A percentile compares a stretch with the other conserved stretches of the same genome.
These are phyloP conservation scores for Mycena capillaripes DNA, from an alignment of 768 basidiomycete species.

Conservation along the genomic window DNA sequence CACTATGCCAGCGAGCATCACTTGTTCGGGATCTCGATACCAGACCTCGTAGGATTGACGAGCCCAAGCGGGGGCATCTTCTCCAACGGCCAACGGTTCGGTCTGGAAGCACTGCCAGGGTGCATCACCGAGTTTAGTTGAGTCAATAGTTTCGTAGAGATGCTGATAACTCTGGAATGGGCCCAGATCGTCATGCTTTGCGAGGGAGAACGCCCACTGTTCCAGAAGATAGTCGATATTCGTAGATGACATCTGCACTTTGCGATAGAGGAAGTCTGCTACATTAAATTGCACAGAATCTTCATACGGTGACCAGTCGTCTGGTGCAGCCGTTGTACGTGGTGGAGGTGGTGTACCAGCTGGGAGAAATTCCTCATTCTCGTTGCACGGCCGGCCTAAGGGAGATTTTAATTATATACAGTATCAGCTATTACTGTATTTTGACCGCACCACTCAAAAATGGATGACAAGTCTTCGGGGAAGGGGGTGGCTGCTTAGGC, in stretches of 20 bases:
- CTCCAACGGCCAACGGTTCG: background rate
- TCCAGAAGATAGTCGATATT: background rate
- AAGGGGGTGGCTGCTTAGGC: background rate
- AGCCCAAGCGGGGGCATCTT: background rate
- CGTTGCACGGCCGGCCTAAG: background rate
- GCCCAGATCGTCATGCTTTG: background rate
- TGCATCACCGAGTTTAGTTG: background rate
- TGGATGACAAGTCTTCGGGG: background rate
- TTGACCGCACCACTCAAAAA: background rate
- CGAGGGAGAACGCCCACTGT: background rate
- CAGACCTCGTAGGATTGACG: background rate
- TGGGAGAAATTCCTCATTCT: background rate
- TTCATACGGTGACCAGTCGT: background rate
- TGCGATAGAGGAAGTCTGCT: background rate
- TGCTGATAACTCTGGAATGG: background rate
- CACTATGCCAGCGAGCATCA: constrained; percentile 35
- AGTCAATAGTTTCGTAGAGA: background rate
- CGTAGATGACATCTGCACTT: background rate
- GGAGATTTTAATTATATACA: background rate
- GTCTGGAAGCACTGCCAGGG: background rate
- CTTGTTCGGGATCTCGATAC: constrained; percentile 43
- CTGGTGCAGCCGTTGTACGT: background rate
- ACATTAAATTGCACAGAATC: background rate
- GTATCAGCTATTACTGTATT: background rate
- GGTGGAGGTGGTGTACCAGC: background rate